Evolutionary conservation across 1,139 yeast genomes (phyloP).

Genomic region (Taphrina confusa): DNA sequence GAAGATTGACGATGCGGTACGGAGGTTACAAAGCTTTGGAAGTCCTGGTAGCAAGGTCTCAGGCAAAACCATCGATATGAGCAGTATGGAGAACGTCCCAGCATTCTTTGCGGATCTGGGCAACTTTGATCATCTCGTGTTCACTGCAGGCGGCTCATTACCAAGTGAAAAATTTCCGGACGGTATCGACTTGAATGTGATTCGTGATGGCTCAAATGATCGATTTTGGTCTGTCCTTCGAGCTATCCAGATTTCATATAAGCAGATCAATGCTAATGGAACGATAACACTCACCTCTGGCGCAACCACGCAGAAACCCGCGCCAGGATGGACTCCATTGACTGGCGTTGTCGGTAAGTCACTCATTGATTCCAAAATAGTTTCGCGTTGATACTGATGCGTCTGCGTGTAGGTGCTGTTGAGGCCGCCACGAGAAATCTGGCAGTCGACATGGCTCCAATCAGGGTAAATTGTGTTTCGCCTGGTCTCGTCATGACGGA

Average conservation of each 20-base stretch:
- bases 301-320: background rate
- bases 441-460: slow-evolving; percentile 88
- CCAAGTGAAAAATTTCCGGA: background rate
- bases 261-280: slow-evolving; percentile 2
- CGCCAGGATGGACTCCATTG: slow-evolving; percentile 14
- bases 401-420: slow-evolving; percentile 1
- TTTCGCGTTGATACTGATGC: too few relatives aligned
- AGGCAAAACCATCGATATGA: slow-evolving; percentile 5
- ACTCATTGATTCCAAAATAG: background rate
- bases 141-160: slow-evolving; percentile 3
- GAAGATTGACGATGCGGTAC: background rate
- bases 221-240: slow-evolving; percentile 5
- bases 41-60: background rate
- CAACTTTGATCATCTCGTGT: slow-evolving; percentile 46
- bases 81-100: background rate
- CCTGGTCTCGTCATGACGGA: slow-evolving; percentile 85
- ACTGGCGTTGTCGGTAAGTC: background rate
- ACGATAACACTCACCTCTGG: slow-evolving; percentile 6
- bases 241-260: background rate
- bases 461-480: slow-evolving; percentile 70
- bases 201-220: background rate
- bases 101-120: slow-evolving; percentile 54
- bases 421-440: slow-evolving; percentile 44
- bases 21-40: background rate
- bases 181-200: background rate